Percentiles rank a stretch among this genome's conserved stretches.
Evolutionary conservation across 768 basidiomycete species (phyloP).

Genomic region (Pleurotus salmoneostramineus): DNA sequence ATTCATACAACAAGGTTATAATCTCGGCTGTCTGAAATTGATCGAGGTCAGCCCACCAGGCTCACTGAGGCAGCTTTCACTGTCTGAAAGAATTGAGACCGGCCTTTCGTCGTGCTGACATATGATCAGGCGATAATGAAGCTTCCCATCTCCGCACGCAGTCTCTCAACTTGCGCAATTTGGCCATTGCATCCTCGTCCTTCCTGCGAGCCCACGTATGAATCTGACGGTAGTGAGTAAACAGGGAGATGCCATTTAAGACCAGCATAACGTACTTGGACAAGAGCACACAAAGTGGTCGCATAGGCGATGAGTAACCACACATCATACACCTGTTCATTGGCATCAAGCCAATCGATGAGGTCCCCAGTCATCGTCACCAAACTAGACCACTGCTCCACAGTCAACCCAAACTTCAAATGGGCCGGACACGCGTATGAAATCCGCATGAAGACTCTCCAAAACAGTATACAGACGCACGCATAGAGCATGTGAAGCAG

Average conservation of each 20-base stretch:
- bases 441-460: slow-evolving; percentile 98
- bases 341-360: slow-evolving; percentile 85
- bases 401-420: slow-evolving; percentile 79
- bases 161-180: slow-evolving; percentile 78
- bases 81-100: slow-evolving; percentile 19
- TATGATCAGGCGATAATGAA: slow-evolving; percentile 86
- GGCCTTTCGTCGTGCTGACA: slow-evolving; percentile 90
- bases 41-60: background rate
- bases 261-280: slow-evolving; percentile 59
- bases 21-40: slow-evolving; percentile 79
- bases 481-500: slow-evolving; percentile 85
- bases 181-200: slow-evolving; percentile 69
- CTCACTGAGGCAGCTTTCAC: slow-evolving; percentile 1
- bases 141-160: slow-evolving; percentile 86
- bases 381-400: slow-evolving; percentile 76
- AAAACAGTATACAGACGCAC: slow-evolving; percentile 94
- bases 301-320: slow-evolving; percentile 88
- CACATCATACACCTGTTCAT: slow-evolving; percentile 81
- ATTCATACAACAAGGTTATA: slow-evolving; percentile 86
- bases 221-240: slow-evolving; percentile 48
- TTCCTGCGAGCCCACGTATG: slow-evolving; percentile 89
- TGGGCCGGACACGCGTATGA: slow-evolving; percentile 90
- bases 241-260: background rate
- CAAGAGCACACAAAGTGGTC: slow-evolving; percentile 83
- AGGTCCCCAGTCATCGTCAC: slow-evolving; percentile 71